A percentile compares a stretch with the other conserved stretches of the same genome.
These are phyloP conservation scores for Metarhizium robertsii DNA, from an alignment of 2,329 filamentous ascomycete species.

Conservation along the genomic window DNA sequence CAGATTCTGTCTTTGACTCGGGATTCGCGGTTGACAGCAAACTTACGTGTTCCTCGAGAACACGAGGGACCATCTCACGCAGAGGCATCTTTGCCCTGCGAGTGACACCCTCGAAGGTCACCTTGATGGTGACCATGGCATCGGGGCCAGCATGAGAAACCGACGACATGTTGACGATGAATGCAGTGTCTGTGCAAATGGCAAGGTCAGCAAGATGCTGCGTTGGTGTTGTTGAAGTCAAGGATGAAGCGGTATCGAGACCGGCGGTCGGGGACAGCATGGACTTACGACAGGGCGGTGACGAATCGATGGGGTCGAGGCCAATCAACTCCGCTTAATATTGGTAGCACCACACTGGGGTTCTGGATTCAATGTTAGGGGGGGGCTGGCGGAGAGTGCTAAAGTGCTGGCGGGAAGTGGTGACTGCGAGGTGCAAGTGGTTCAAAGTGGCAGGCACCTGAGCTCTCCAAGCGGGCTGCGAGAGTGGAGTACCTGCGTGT, in stretches of 20 bases:
- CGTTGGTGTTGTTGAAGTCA: not conserved
- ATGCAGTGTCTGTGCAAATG: not conserved
- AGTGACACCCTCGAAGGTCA: conserved; percentile 64
- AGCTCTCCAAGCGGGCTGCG: not conserved
- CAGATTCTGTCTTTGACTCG: not conserved
- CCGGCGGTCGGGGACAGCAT: not conserved
- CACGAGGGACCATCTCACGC: conserved; percentile 65
- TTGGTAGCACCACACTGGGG: too few species aligned
- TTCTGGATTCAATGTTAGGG: too few species aligned
- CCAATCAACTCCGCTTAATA: too few species aligned
- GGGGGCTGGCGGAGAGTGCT: too few species aligned
- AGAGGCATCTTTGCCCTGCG: conserved; percentile 85
- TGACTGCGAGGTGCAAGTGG: too few species aligned
- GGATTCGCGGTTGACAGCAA: conserved; percentile 4
- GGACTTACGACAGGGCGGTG: not conserved
- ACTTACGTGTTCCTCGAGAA: conserved; percentile 78
- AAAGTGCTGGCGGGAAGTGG: too few species aligned
- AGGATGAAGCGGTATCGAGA: not conserved
- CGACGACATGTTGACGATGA: conserved; percentile 18
- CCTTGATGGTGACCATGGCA: conserved; percentile 67
- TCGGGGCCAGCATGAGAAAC: conserved; percentile 15
- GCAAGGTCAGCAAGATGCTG: not conserved
- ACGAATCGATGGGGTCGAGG: not conserved
- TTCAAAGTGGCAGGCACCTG: too few species aligned
- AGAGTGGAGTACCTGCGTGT: not conserved